Evolutionary conservation across 805 yeast genomes (phyloP).

Genomic region (Saccharomycopsis lassenensis): DNA sequence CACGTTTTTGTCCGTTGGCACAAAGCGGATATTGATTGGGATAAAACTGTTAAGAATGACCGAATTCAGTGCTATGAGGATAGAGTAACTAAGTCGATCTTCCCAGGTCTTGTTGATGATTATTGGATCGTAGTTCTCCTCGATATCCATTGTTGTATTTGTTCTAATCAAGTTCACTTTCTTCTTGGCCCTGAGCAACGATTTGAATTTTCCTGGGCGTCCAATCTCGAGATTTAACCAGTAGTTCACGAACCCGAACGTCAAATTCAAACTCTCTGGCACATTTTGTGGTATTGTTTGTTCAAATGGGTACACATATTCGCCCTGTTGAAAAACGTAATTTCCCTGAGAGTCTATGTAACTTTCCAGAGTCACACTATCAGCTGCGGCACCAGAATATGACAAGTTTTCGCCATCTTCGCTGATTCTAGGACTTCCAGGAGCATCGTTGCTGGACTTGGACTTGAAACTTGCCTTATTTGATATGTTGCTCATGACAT

Average conservation of each 20-base stretch:
- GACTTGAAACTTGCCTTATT: too few species aligned
- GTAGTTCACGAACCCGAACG: conserved; percentile 75
- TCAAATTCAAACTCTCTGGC: conserved; percentile 70
- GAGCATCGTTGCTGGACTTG: too few species aligned
- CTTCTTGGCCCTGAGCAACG: conserved; percentile 52
- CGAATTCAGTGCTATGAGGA: conserved; percentile 81
- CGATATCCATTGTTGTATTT: conserved; percentile 67
- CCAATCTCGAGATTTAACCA: conserved; percentile 57
- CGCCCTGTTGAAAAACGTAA: conserved; percentile 69
- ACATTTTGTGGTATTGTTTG: conserved; percentile 70
- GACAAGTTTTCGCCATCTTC: background rate
- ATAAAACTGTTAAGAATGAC: conserved; percentile 73
- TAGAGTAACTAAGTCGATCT: conserved; percentile 79
- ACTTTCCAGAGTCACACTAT: conserved; percentile 1
- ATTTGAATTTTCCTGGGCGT: conserved; percentile 78
- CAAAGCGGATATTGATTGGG: conserved; percentile 74
- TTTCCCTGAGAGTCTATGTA: conserved; percentile 17
- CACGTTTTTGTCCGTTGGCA: conserved; percentile 74
- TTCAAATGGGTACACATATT: conserved; percentile 86
- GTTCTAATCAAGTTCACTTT: conserved; percentile 64
- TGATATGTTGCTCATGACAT: too few species aligned
- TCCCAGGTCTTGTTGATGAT: conserved; percentile 91
- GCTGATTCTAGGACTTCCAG: too few species aligned
- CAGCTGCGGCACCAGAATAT: conserved; percentile 1
- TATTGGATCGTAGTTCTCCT: conserved; percentile 80